Evolutionary conservation across 2,329 filamentous ascomycete genomes (phyloP).

Genomic region (Nemania serpens): DNA sequence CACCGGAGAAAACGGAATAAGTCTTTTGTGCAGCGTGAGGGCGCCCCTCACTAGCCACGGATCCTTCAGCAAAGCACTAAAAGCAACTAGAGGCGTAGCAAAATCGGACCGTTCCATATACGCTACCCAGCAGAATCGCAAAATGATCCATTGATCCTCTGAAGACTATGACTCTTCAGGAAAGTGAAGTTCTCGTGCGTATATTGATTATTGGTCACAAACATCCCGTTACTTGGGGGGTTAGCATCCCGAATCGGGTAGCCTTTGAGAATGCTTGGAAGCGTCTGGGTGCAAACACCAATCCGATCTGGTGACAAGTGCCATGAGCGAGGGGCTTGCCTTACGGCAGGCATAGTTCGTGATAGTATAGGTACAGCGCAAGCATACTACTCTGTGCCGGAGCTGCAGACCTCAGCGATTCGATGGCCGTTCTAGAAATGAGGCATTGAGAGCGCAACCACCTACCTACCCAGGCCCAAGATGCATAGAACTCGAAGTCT

Average conservation of each 20-base stretch:
- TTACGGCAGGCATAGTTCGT: not conserved
- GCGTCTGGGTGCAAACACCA: constrained; percentile 28
- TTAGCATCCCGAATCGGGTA: constrained; percentile 23
- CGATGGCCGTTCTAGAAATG: constrained; percentile 9
- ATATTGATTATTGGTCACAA: constrained; percentile 24
- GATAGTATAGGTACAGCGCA: not conserved
- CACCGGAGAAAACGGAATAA: constrained; percentile 26
- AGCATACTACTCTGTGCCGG: not conserved
- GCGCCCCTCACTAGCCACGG: constrained; percentile 1
- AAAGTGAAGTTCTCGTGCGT: constrained; percentile 27
- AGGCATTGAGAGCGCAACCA: constrained; percentile 5
- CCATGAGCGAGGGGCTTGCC: constrained; percentile 31
- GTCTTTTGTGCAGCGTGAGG: too few species aligned
- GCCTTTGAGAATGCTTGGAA: constrained; percentile 31
- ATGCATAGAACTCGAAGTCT: not conserved
- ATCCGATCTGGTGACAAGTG: constrained; percentile 31
- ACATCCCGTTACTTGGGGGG: not conserved
- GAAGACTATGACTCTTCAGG: constrained; percentile 25
- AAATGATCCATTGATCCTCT: constrained; percentile 24
- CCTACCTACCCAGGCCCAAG: not conserved
- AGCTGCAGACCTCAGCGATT: constrained; percentile 3
- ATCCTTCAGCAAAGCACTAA: constrained; percentile 7
- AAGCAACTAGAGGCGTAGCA: constrained; percentile 11
- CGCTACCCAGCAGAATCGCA: constrained; percentile 19
- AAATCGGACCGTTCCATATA: constrained; percentile 35